Base-by-base conservation (phyloP, 108 stramenopile genomes). In the Skeletonema costatum region DNA sequence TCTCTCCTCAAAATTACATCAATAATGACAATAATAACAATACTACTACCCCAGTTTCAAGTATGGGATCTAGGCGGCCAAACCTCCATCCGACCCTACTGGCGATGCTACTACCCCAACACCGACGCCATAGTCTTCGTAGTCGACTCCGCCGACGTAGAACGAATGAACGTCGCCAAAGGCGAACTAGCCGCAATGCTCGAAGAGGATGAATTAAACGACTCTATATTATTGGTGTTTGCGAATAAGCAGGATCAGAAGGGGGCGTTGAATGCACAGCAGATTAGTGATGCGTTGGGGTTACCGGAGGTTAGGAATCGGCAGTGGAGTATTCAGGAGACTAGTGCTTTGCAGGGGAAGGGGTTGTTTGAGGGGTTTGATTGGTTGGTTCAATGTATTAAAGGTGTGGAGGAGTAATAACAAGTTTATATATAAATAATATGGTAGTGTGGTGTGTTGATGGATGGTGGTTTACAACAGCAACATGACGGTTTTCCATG, bases 51-150 rank as follows among this genome's bases (percentile, higher is more conserved):
- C 25, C 50, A 98, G 92, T 99, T 99, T 83, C 99, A 97, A 94
- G 99, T 99, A 32, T 99, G 99, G 99, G 99, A 99, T 77, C 82
- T 99, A 41, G 99, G 98, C 32, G 99, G 99, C 14, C 98, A 99
- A 88, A 99, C 98, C 4, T 95, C 90, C 62, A 99, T 99, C 75
- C 97, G 99, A 62, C 99, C 99, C 7, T 99, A 99, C 80, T 99
- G 99, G 99, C 68, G 99, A 76, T 97, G 97, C 89, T 99, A 99
- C 74, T 99, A 99, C 73, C 98, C 98, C 48, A 99, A 99, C 86
- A 99, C 99, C 11, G 98, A 99, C 85, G 99, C 98, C 39, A 98
- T 99, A 66, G 98, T 99, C 70, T 99, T 99, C 83, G 98, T 99
- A 7, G 99, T 99, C 1, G 99, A 99, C 76, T 95, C 93, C 68